Percentiles rank a stretch among this genome's conserved stretches.
phyloP scores from a whole-genome alignment of 306 rosid genomes.

The Medicago arabica region DNA sequence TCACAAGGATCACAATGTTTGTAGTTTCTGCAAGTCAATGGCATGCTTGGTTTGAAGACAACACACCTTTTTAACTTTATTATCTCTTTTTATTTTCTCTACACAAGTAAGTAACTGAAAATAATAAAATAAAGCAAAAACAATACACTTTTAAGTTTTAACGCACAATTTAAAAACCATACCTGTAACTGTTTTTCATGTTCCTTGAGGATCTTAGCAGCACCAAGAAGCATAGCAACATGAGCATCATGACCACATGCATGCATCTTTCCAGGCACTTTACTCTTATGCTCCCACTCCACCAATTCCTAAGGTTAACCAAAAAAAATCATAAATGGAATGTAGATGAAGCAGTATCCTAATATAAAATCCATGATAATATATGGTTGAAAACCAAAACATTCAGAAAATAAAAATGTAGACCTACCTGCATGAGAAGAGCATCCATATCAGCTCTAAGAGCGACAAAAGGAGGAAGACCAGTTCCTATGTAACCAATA shows the following conservation, averaged over 20 bases:
- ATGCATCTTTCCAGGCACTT: conserved; percentile 92
- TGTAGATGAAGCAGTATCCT: conserved; percentile 1
- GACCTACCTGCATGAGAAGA: conserved; percentile 86
- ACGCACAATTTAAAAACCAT: not conserved
- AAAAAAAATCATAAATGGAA: conserved; percentile 9
- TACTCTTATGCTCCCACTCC: conserved; percentile 94
- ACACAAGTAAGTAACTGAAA: not conserved
- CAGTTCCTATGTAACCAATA: conserved; percentile 72
- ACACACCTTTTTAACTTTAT: not conserved
- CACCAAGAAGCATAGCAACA: conserved; percentile 96
- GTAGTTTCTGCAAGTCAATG: not conserved
- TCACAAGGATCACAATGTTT: not conserved
- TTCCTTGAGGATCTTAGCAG: conserved; percentile 75
- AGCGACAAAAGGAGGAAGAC: conserved; percentile 79
- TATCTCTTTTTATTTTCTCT: not conserved
- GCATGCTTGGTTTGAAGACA: not conserved
- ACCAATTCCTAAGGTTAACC: conserved; percentile 61
- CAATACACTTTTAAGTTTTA: too few species aligned
- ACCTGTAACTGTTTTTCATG: conserved; percentile 60
- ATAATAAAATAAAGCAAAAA: not conserved
- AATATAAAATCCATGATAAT: not conserved
- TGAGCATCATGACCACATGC: conserved; percentile 97
- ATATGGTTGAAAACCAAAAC: conserved; percentile 21
- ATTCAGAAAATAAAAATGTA: not conserved
- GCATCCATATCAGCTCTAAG: conserved; percentile 97